Base-by-base conservation (phyloP, 306 rosid genomes). In the Dryas drummondii region DNA sequence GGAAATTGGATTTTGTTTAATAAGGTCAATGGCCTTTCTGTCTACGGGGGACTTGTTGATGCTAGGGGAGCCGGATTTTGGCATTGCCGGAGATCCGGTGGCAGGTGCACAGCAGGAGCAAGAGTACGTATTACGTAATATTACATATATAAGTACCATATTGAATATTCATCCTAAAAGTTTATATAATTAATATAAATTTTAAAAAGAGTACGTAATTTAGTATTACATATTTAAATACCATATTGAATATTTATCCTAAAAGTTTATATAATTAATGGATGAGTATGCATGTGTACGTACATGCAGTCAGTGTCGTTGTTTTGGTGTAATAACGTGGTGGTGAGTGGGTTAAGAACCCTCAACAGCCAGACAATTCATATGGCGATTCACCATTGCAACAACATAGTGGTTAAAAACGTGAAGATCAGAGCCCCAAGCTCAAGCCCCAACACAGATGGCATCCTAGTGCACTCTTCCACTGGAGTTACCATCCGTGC, bases 361-460 rank as follows among this genome's bases (percentile, higher is more conserved):
- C 1, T 81, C 49, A 77, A 88, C 66, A 88, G 89, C 86, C 80
- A 83, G 40, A 53, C n/a, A 32, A 74, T 75, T 48, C 87, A 88
- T 68, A 75, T 88, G 3, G 78, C 83, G 0, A 26, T 88, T 1
- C 82, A 79, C 42, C 80, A 85, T 60, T 83, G 91, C 82, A 79
- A 74, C 2, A 59, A 68, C 4, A 74, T 85, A 46, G 4, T 32
- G 42, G 73, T 88, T 10, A 68, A 55, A 78, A 49, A 81, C 44
- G 71, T 88, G 66, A 73, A 66, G 9, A 84, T 88, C 5, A 79
- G 52, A 51, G 88, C 92, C 22, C 92, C 92, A 0, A 76, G 82
- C 37, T 7, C 71, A 1, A 88, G 90, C 70, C 92, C 88, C 2
- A 88, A 88, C 68, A 88, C 92, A 1, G 92, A 88, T 27, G 92